Base-by-base conservation (phyloP, 345 rosid genomes). In the Barbarea vulgaris region DNA sequence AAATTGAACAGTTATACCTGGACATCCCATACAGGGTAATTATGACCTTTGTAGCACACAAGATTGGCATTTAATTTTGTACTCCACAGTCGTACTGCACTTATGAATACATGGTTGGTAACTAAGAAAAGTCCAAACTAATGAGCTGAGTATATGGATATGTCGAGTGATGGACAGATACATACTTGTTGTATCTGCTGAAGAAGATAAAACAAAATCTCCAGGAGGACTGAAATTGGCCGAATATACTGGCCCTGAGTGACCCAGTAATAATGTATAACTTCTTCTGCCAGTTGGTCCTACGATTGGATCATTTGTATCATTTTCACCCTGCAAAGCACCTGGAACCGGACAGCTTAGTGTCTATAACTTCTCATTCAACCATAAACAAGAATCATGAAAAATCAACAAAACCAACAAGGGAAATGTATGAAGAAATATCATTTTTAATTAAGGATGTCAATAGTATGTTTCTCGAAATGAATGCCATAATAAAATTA, bases 1-100 rank as follows among this genome's bases (percentile, higher is more conserved):
- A 71, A 41, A 6, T 18, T 30, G 28, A 71, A 76, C 27, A 66
- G 53, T 48, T 44, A 65, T 83, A 93, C 99, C 96, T 95, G 92
- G 69, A 83, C 99, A 80, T 93, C 99, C 97, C 98, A 93, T n/a
- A 95, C 98, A 68, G 98, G 97, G 80, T 90, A 95, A 78, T 95
- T 95, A 67, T 95, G 99, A 78, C 99, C 98, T 85, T 93, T 93
- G 88, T 93, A 95, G 83, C 98, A 90, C 51, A 96, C 99, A 53
- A 91, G 97, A 86, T 91, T 96, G 56, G 98, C 94, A 82, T 96
- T 93, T 73, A 91, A 82, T 80, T 93, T 84, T 72, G 97, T 88
- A 83, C 95, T 96, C 99, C 99, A 96, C 19, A 95, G 85, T 58
- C 97, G 86, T 82, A 93, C 98, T 91, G 87, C 84, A 75, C 28